These are phyloP conservation scores for Tuber calosporum DNA, from an alignment of 495 filamentous ascomycete genomes.

Conservation along the genomic window DNA sequence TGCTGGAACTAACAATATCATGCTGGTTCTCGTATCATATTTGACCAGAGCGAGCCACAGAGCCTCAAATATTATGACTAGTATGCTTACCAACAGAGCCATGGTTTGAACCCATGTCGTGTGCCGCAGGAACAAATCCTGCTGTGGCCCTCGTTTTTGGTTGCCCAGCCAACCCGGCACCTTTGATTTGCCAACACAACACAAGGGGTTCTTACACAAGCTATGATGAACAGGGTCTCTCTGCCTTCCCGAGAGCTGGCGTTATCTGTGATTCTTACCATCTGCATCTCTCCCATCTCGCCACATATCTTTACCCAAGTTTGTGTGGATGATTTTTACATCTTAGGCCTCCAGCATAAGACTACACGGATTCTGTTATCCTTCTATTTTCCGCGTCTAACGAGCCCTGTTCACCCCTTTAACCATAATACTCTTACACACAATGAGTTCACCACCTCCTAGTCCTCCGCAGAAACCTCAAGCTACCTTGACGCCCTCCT, in stretches of 20 bases:
- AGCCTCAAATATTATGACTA: too few species aligned
- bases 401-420: not conserved
- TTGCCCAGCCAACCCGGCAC: not conserved
- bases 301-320: not conserved
- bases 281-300: not conserved
- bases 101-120: too few species aligned
- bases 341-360: not conserved
- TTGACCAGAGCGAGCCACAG: too few species aligned
- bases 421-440: not conserved
- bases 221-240: not conserved
- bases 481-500: constrained; percentile 7
- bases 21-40: too few species aligned
- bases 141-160: not conserved
- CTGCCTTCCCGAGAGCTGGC: not conserved
- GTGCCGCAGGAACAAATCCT: not conserved
- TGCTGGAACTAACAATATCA: too few species aligned
- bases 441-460: constrained; percentile 24
- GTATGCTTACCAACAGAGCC: too few species aligned
- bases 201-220: not conserved
- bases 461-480: constrained; percentile 6
- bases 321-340: not conserved
- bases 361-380: not conserved
- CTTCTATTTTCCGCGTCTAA: not conserved
- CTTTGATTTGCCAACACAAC: not conserved
- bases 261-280: not conserved